Evolutionary conservation across 164 flowering plant species (phyloP).

Genomic region (Chimonanthus praecox): DNA sequence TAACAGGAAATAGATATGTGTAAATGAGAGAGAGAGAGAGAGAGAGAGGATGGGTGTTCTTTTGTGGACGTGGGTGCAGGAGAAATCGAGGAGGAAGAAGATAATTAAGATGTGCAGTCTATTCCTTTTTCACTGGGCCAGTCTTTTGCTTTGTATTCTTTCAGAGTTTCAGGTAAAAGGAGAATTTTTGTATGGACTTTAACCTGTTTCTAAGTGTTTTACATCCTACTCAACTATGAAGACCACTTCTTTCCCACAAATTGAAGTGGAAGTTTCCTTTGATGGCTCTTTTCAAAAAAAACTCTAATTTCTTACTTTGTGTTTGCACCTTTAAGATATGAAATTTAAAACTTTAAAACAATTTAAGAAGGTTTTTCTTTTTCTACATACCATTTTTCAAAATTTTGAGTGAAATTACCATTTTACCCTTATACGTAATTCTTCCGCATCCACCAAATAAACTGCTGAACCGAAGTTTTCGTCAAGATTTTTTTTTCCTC

Average conservation of each 20-base stretch:
- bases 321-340: neutral
- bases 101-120: slow-evolving; percentile 16
- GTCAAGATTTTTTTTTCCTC: too few species aligned
- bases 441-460: too few species aligned
- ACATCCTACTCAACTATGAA: neutral
- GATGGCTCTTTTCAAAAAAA: neutral
- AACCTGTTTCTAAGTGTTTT: neutral
- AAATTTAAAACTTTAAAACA: neutral
- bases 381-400: too few species aligned
- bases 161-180: slow-evolving; percentile 12
- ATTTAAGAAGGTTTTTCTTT: too few species aligned
- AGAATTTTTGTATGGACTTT: neutral
- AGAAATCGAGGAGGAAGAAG: slow-evolving; percentile 1
- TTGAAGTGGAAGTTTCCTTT: neutral
- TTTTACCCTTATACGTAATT: too few species aligned
- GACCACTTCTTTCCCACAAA: neutral
- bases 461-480: too few species aligned
- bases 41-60: slow-evolving; percentile 6
- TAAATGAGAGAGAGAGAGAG: slow-evolving; percentile 14
- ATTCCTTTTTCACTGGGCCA: slow-evolving; percentile 24
- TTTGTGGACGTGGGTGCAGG: neutral
- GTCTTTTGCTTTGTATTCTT: slow-evolving; percentile 24
- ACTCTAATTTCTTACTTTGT: neutral
- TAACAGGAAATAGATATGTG: slow-evolving; percentile 29
- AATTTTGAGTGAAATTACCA: too few species aligned